Base-by-base conservation (phyloP, 345 rosid genomes). In the Nasturtium officinale region DNA sequence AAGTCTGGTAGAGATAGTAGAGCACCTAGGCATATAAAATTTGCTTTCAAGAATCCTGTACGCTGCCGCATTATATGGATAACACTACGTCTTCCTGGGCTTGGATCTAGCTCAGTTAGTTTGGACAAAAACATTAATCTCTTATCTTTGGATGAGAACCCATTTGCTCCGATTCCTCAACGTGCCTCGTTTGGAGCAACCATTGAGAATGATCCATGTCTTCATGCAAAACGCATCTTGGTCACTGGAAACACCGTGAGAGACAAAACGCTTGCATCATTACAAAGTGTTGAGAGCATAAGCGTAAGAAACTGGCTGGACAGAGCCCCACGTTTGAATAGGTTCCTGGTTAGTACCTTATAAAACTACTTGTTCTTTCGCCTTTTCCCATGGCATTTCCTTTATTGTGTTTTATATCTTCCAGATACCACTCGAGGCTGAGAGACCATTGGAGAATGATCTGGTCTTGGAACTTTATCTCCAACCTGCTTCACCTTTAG, bases 41-140 rank as follows among this genome's bases (percentile, higher is more conserved):
- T 95, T 80, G 51, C 87, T 62, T 90, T 95, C 67, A 88, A 69
- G 78, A 87, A 85, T 77, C 82, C 88, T 71, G 84, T 88, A 61
- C 85, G 93, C 71, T 95, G 99, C 71, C 96, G 91, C 66, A 91
- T 91, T 61, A 79, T 91, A 75, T 95, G 99, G 97, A 60, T 95
- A 65, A 82, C 83, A 33, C 83, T 95, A 13, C 87, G 89, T 45
- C 89, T 95, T 72, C 89, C 81, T 73, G 83, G 87, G 69, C 85
- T 88, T 47, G 99, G 99, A 65, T 91, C 96, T 43, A 83, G 87
- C 77, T 95, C 97, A 61, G 82, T 95, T 52, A 88, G 84, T 80
- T 73, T 91, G 66, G 91, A 59, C 65, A 89, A 61, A 48, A 91
- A 87, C 82, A 73, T 94, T 32, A 87, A 79, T 81, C 91, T 91